phyloP scores from a whole-genome alignment of 305 asterid species.

The Rubia peregrina region DNA sequence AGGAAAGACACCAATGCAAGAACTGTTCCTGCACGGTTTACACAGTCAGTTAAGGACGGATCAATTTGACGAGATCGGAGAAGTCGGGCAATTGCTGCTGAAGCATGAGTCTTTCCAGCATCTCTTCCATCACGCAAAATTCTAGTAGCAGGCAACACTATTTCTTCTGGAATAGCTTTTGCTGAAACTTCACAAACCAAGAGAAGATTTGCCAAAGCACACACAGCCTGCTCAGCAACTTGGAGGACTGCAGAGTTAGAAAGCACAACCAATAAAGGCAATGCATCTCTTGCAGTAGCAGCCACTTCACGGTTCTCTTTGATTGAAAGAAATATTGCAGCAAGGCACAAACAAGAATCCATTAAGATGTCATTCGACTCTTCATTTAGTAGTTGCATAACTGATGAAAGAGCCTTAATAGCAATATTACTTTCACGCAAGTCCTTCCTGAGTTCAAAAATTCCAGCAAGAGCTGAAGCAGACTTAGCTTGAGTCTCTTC shows the following conservation, averaged over 20 bases:
- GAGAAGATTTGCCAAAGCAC: constrained; percentile 94
- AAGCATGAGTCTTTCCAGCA: constrained; percentile 71
- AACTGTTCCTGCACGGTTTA: constrained; percentile 81
- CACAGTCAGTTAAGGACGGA: constrained; percentile 55
- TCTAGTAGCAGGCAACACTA: constrained; percentile 76
- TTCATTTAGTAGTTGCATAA: constrained; percentile 56
- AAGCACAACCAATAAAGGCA: constrained; percentile 61
- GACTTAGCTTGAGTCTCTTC: constrained; percentile 98
- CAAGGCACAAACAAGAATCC: constrained; percentile 76
- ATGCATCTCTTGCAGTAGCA: constrained; percentile 64
- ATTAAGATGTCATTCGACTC: constrained; percentile 66
- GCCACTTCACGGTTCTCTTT: constrained; percentile 84
- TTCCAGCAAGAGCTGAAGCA: constrained; percentile 83
- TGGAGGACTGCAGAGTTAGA: constrained; percentile 64
- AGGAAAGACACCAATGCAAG: constrained; percentile 89
- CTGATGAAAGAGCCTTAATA: constrained; percentile 57
- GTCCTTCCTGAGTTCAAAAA: constrained; percentile 83
- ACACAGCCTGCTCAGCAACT: constrained; percentile 93
- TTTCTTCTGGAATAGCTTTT: constrained; percentile 69
- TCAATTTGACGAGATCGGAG: constrained; percentile 67
- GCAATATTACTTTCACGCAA: constrained; percentile 80
- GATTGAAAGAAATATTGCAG: constrained; percentile 85
- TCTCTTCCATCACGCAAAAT: constrained; percentile 75
- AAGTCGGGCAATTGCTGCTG: constrained; percentile 93
- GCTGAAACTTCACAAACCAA: constrained; percentile 78